These are phyloP conservation scores for Holtermanniella nyarrowii DNA, from an alignment of 768 basidiomycete genomes.

Conservation along the genomic window DNA sequence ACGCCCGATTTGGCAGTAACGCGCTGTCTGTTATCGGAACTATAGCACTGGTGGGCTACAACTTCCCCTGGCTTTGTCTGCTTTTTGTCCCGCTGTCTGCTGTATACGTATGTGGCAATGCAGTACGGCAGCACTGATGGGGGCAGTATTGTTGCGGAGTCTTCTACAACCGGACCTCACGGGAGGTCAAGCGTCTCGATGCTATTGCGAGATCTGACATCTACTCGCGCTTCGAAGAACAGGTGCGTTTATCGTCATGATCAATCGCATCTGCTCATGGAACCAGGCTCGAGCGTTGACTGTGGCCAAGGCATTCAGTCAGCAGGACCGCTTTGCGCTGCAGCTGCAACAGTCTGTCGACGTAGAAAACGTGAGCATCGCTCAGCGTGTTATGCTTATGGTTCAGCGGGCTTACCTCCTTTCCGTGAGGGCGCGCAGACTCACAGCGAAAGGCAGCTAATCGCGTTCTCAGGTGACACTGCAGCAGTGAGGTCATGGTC, in stretches of 20 bases:
- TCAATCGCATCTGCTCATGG: too few species aligned
- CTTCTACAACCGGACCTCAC: constrained; percentile 23
- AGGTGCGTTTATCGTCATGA: constrained; percentile 18
- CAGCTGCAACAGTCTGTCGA: constrained; percentile 19
- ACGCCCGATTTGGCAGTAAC: constrained; percentile 15
- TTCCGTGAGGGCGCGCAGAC: not conserved
- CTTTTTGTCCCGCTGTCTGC: constrained; percentile 25
- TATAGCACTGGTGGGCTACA: constrained; percentile 29
- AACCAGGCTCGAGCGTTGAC: too few species aligned
- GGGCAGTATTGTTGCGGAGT: constrained; percentile 17
- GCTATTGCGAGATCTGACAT: constrained; percentile 20
- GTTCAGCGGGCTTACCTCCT: not conserved
- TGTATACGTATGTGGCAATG: constrained; percentile 12
- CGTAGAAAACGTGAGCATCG: constrained; percentile 16
- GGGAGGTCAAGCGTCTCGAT: constrained; percentile 29
- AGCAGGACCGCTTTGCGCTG: constrained; percentile 11
- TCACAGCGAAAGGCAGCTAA: not conserved
- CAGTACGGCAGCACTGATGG: not conserved
- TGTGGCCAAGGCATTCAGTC: constrained; percentile 12
- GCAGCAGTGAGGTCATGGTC: constrained; percentile 9
- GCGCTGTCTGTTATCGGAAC: constrained; percentile 26
- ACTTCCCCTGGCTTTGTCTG: constrained; percentile 26
- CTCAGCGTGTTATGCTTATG: not conserved
- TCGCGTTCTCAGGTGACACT: constrained; percentile 10
- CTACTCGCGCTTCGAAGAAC: constrained; percentile 25